Evolutionary conservation across 2,329 filamentous ascomycete genomes (phyloP), one percentile per base, ranked within the genome.

Genomic region (Sarocladiaceae sp.): DNA sequence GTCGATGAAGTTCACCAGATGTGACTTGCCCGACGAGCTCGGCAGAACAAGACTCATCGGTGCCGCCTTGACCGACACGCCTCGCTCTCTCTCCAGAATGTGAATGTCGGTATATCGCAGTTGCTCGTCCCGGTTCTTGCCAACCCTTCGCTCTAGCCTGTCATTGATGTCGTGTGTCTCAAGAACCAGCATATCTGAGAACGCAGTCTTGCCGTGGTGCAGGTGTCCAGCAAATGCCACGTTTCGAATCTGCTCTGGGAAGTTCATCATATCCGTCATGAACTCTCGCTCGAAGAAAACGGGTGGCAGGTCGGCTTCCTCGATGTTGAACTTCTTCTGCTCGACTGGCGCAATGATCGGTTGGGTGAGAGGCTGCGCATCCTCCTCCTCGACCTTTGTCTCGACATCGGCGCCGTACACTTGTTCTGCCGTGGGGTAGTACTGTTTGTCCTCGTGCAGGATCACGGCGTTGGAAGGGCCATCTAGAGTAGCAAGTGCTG

Each of bases 361-460:
- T 58, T 96, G 82, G 23, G 87, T 82, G 50, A 98, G 76, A 37
- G 90, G 86, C 63, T 98, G 93, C 48, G 90, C 86, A 71, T 98
- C 93, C 68, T 97, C 93, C 65, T 98, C 93, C 60, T 97, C 87
- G 29, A 98, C 91, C 64, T 95, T 70, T 2, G 91, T 93, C 68
- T 98, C 93, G 56, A 98, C 93, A 66, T 93, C 90, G 55, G 82
- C 77, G 43, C 93, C 93, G 62, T 97, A 98, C 33, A 95, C 83
- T 64, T 98, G 93, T 60, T 91, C 83, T 46, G 93, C 93, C n/a
- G 90, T 95, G 23, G 93, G 93, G 61, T 98, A 98, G 66, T 98
- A 98, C 63, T 97, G 93, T 66, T 98, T 98, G 69, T 98, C 93
- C 73, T 98, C 93, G 68, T 98, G 93, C 35, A 98, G 78, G 47